These are phyloP conservation scores for Lycium barbarum DNA, from an alignment of 257 asterid genomes.

Conservation along the genomic window DNA sequence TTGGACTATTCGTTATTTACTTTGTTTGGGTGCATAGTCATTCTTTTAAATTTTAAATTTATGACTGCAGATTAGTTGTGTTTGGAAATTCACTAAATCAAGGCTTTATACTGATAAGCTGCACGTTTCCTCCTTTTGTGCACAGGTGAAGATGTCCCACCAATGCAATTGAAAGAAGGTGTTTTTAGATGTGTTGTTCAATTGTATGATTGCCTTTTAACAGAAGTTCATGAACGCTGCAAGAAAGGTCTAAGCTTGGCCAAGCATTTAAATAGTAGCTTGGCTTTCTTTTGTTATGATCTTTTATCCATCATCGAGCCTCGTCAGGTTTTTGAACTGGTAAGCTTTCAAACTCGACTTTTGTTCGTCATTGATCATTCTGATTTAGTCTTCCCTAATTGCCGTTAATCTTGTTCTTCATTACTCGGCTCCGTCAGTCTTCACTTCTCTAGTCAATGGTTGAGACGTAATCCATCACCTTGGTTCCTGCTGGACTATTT, in stretches of 20 bases:
- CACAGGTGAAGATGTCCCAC: constrained; percentile 95
- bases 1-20: neutral
- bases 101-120: neutral
- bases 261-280: constrained; percentile 89
- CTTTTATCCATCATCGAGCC: constrained; percentile 94
- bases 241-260: constrained; percentile 96
- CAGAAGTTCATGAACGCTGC: constrained; percentile 99
- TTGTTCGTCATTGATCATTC: neutral
- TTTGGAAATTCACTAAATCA: neutral
- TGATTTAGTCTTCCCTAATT: neutral
- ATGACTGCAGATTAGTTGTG: neutral
- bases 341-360: constrained; percentile 43
- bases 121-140: constrained; percentile 26
- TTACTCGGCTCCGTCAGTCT: neutral
- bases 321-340: constrained; percentile 99
- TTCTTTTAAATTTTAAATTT: neutral
- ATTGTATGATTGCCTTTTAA: constrained; percentile 87
- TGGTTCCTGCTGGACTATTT: constrained; percentile 7
- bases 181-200: constrained; percentile 97
- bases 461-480: neutral
- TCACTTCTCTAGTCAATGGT: neutral
- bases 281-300: constrained; percentile 99
- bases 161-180: constrained; percentile 98
- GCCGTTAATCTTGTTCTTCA: neutral
- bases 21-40: neutral